Percentiles rank a stretch among this genome's conserved stretches.
These are phyloP conservation scores for Aspergillus aculeatus DNA, from an alignment of 2,329 filamentous ascomycete genomes.

Conservation along the genomic window DNA sequence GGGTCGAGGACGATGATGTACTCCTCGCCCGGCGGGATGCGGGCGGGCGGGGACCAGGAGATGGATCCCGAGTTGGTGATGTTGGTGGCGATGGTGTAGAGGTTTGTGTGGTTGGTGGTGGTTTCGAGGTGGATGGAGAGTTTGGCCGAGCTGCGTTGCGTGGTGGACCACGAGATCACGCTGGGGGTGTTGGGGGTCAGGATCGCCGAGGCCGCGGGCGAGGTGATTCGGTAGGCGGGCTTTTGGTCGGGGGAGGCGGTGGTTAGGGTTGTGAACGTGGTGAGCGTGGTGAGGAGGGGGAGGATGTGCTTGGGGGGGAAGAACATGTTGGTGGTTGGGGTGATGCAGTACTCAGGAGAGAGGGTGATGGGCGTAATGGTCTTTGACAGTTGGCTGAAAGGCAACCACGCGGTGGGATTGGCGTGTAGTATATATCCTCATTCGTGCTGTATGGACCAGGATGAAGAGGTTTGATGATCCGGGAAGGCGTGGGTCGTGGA, in stretches of 20 bases:
- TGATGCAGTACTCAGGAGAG: too few relatives aligned
- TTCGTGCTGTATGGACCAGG: background rate
- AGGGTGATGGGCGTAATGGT: too few relatives aligned
- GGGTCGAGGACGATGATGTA: slow-evolving; percentile 4
- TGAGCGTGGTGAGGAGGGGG: background rate
- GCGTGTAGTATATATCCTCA: too few relatives aligned
- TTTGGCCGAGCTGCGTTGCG: background rate
- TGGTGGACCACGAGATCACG: background rate
- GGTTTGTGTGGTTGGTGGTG: background rate
- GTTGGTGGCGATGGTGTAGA: slow-evolving; percentile 5
- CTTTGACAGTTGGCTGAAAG: too few relatives aligned
- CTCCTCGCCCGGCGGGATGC: background rate
- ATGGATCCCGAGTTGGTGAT: slow-evolving; percentile 3
- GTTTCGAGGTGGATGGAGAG: slow-evolving; percentile 1
- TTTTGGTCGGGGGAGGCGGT: background rate
- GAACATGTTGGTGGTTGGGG: background rate
- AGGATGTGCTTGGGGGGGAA: background rate
- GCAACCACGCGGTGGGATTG: too few relatives aligned
- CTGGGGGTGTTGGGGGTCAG: background rate
- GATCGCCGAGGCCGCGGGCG: background rate
- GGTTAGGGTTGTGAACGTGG: background rate
- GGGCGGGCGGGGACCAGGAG: background rate
- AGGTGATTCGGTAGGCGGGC: background rate
- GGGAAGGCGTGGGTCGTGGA: background rate
- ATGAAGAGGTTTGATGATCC: background rate